Evolutionary conservation across 768 basidiomycete genomes (phyloP).

Genomic region (Hericium erinaceus): DNA sequence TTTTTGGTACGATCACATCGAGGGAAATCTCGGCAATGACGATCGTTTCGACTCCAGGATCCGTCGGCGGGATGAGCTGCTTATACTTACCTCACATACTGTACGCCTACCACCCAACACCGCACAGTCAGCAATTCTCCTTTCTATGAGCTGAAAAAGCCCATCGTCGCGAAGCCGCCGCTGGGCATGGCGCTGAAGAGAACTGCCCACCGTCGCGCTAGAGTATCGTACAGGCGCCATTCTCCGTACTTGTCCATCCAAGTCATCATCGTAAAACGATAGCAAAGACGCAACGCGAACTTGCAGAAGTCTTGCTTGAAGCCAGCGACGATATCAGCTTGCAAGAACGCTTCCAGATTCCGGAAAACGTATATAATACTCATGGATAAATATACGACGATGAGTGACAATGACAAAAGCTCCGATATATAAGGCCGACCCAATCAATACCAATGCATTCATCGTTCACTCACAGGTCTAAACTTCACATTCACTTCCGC

Average conservation of each 20-base stretch:
- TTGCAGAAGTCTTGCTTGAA: too few relatives aligned
- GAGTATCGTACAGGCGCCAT: too few relatives aligned
- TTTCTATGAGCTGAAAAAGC: background rate
- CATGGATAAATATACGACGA: background rate
- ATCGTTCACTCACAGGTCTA: background rate
- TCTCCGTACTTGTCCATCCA: too few relatives aligned
- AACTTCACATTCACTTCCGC: constrained; percentile 62
- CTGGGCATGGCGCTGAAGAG: background rate
- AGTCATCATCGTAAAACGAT: too few relatives aligned
- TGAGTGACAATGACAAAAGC: background rate
- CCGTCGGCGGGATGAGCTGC: background rate
- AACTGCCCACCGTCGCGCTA: too few relatives aligned
- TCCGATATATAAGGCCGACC: background rate
- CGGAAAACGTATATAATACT: background rate
- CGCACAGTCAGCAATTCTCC: background rate
- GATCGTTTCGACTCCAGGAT: background rate
- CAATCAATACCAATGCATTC: background rate
- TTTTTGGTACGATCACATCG: background rate
- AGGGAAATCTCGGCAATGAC: background rate
- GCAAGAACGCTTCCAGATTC: too few relatives aligned
- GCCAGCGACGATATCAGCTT: too few relatives aligned
- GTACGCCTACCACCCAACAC: background rate
- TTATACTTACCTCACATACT: background rate
- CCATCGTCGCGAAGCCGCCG: background rate
- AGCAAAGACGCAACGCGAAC: too few relatives aligned